Evolutionary conservation across 192 early-diverging fungal species (phyloP), one percentile per base, ranked within the genome.

Genomic region (Geranomyces variabilis): DNA sequence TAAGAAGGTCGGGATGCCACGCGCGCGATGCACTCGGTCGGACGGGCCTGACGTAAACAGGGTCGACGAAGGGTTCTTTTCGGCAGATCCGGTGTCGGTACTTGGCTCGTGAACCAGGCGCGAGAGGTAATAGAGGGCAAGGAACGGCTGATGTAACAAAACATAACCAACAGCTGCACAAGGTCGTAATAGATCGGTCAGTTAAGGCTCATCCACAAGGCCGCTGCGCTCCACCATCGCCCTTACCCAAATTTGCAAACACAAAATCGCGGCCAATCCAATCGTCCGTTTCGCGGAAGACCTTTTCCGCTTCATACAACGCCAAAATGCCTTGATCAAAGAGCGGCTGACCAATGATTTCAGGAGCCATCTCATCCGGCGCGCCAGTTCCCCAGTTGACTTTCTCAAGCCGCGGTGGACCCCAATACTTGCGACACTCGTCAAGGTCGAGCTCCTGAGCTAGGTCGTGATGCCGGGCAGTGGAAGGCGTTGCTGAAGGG

Each of bases 121-220:
- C 22, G 69, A 60, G 9, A 81, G 58, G 46, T 73, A 78, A 31
- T 79, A 68, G 3, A 81, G 62, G 10, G 75, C 80, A 19, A 81
- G 51, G 28, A 73, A 73, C 9, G 80, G 80, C 22, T 77, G 67
- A 45, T 77, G 66, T 6, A 71, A 55, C 5, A 78, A 17, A 31
- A 76, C 67, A 46, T 76, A 81, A 10, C 74, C 71, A 17, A 64
- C 66, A 66, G 83, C 83, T 84, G 62, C 26, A 19, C 28, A 62
- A 56, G 64, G 43, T 63, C 66, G n/a, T n/a, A n/a, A 41, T 41
- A 41, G 36, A 41, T 41, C 3, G 3, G 10, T 41, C 36, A 41
- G 45, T 72, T 28, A 30, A 36, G 55, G 60, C 51, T 77, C 65
- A 33, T 12, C 9, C 63, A 61, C 8, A 31, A 55, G 26, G 63